Evolutionary conservation across 2,329 filamentous ascomycete genomes (phyloP).

Genomic region (Orbilia ellipsospora): DNA sequence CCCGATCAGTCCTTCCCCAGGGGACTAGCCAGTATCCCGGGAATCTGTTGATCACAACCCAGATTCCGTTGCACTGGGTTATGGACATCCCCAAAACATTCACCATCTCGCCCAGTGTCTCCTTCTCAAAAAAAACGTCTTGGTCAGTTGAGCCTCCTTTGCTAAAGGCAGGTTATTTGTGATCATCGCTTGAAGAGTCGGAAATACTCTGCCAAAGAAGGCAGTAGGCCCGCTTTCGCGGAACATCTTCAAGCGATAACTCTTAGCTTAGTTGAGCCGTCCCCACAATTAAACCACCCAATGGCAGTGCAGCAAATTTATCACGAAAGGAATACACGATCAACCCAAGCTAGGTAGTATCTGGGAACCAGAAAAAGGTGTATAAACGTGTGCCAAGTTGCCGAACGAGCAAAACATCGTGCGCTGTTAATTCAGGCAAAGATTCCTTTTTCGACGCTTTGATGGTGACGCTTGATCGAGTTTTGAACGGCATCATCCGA

Average conservation of each 20-base stretch:
- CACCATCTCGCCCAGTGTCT: too few relatives aligned
- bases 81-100: background rate
- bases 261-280: constrained; percentile 8
- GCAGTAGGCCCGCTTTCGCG: constrained; percentile 33
- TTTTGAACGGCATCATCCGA: background rate
- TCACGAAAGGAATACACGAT: background rate
- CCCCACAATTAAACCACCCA: constrained; percentile 13
- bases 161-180: constrained; percentile 10
- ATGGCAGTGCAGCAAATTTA: background rate
- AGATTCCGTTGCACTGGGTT: background rate
- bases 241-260: constrained; percentile 21
- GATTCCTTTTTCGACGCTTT: too few relatives aligned
- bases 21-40: background rate
- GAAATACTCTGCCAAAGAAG: constrained; percentile 36
- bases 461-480: background rate
- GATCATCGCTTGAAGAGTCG: constrained; percentile 36
- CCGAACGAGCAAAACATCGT: background rate
- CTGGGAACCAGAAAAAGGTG: constrained; percentile 11
- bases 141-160: constrained; percentile 19
- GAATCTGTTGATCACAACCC: background rate
- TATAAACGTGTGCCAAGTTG: constrained; percentile 14
- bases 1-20: background rate
- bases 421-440: constrained; percentile 2
- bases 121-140: background rate
- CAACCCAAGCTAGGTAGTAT: background rate